Conservation (phyloP, 129 eudicot genomes). For the Flaveria bidentis region DNA sequence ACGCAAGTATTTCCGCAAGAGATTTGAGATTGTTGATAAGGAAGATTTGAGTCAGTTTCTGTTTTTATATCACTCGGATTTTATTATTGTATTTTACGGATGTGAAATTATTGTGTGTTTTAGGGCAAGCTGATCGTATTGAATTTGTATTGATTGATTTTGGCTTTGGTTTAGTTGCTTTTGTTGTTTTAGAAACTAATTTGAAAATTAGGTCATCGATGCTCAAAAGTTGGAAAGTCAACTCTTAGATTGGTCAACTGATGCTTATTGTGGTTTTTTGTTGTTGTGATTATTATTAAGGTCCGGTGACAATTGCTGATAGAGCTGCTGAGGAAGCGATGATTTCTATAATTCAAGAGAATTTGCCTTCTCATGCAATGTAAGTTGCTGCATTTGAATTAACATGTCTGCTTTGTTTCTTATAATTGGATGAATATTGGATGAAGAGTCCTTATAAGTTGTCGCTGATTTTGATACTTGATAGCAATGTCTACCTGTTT, state of each 20-base stretch:
- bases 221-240: background rate
- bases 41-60: constrained; percentile 71
- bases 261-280: background rate
- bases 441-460: background rate
- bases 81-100: background rate
- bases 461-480: constrained; percentile 48
- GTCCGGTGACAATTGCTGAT: constrained; percentile 98
- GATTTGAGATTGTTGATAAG: constrained; percentile 74
- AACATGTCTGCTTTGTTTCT: background rate
- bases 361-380: constrained; percentile 88
- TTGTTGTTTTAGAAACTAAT: background rate
- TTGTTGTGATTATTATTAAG: constrained; percentile 34
- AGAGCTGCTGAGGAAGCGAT: constrained; percentile 86
- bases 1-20: constrained; percentile 85
- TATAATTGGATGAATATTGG: background rate
- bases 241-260: background rate
- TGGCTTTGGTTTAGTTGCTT: no score
- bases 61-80: background rate
- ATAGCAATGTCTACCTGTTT: no score
- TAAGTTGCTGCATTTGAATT: constrained; percentile 38
- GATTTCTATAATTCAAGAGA: constrained; percentile 56
- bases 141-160: no score
- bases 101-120: background rate
- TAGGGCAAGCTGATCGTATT: background rate
- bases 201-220: background rate